Evolutionary conservation across 1,284 basidiomycete species (phyloP).

Genomic region (Puccinia triticina): DNA sequence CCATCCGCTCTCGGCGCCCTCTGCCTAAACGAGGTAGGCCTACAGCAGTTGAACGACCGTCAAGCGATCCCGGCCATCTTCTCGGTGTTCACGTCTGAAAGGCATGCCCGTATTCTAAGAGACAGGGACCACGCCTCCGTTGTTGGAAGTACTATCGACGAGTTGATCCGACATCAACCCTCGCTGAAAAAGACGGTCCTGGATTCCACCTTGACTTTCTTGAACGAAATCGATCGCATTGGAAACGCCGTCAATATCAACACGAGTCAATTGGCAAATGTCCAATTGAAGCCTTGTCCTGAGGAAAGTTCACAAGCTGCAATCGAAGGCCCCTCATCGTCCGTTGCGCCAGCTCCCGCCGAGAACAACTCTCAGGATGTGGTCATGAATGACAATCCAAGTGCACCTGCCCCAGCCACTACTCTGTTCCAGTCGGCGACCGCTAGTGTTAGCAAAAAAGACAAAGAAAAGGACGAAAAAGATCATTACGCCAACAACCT

Average conservation of each 20-base stretch:
- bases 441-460: conserved; percentile 7
- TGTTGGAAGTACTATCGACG: conserved; percentile 87
- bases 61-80: conserved; percentile 79
- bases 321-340: background rate
- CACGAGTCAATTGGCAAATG: conserved; percentile 65
- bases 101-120: conserved; percentile 79
- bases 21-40: conserved; percentile 87
- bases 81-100: conserved; percentile 80
- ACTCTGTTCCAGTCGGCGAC: conserved; percentile 14
- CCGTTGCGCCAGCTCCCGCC: background rate
- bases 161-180: conserved; percentile 95
- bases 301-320: background rate
- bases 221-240: conserved; percentile 74
- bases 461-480: conserved; percentile 51
- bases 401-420: background rate
- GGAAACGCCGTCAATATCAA: conserved; percentile 68
- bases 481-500: conserved; percentile 66
- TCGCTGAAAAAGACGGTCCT: conserved; percentile 78
- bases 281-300: conserved; percentile 56
- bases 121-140: conserved; percentile 91
- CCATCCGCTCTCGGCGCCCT: conserved; percentile 96
- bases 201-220: conserved; percentile 70
- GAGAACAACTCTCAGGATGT: conserved; percentile 13
- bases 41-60: conserved; percentile 76
- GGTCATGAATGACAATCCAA: conserved; percentile 33